A percentile compares a stretch with the other conserved stretches of the same genome.
phyloP scores from a whole-genome alignment of 2,329 filamentous ascomycete species.

The Ophiostoma tasmaniense region DNA sequence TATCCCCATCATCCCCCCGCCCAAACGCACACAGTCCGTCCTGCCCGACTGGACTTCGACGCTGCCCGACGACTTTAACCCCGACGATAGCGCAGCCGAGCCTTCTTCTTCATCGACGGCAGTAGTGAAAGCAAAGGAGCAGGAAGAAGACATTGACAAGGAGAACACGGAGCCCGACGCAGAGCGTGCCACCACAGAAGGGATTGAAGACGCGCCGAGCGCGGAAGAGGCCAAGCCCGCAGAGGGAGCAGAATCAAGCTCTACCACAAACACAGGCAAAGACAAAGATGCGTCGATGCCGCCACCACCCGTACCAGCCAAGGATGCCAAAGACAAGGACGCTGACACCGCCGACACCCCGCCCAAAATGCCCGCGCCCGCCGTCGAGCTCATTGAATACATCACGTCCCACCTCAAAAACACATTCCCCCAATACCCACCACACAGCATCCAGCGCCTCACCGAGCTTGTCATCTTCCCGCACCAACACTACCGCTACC shows the following conservation, averaged over 20 bases:
- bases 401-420: slow-evolving; percentile 53
- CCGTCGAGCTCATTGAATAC: slow-evolving; percentile 53
- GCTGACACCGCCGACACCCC: slow-evolving; percentile 25
- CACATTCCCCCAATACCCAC: slow-evolving; percentile 66
- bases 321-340: not conserved
- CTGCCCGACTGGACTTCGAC: slow-evolving; percentile 29
- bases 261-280: not conserved
- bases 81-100: slow-evolving; percentile 25
- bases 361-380: slow-evolving; percentile 50
- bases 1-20: slow-evolving; percentile 50
- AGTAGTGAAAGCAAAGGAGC: slow-evolving; percentile 31
- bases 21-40: slow-evolving; percentile 34
- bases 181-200: not conserved
- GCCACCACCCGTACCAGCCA: not conserved
- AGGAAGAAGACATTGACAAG: slow-evolving; percentile 53
- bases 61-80: slow-evolving; percentile 13
- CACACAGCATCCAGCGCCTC: slow-evolving; percentile 87
- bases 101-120: not conserved
- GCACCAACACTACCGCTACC: slow-evolving; percentile 66
- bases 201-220: not conserved
- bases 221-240: not conserved
- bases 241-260: not conserved
- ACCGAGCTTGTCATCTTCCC: slow-evolving; percentile 77
- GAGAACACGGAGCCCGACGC: slow-evolving; percentile 52
- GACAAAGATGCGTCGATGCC: not conserved